These are phyloP conservation scores for Fraxinus latifolia DNA, from an alignment of 305 asterid species.

Conservation along the genomic window DNA sequence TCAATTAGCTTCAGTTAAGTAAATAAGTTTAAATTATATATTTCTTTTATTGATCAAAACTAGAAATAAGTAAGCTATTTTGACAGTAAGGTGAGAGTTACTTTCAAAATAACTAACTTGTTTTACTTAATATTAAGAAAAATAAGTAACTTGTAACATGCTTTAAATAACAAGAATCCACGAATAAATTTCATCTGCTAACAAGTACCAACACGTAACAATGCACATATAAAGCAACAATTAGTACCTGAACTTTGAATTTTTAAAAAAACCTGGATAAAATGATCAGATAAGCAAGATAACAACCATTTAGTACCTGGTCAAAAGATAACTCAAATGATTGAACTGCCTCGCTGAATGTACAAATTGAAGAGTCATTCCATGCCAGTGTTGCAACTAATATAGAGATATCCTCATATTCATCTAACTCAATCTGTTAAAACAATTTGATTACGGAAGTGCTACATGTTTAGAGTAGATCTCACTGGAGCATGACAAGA, in stretches of 20 bases:
- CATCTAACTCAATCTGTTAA: constrained; percentile 79
- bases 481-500: background rate
- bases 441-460: constrained; percentile 26
- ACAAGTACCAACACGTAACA: background rate
- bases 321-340: constrained; percentile 47
- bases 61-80: background rate
- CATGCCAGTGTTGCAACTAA: constrained; percentile 73
- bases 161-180: background rate
- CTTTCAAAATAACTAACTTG: background rate
- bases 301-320: constrained; percentile 57
- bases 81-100: background rate
- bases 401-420: constrained; percentile 62
- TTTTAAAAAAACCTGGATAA: background rate
- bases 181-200: background rate
- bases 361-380: constrained; percentile 59
- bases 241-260: constrained; percentile 5
- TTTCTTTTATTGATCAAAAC: background rate
- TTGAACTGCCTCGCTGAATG: constrained; percentile 57
- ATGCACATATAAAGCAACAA: background rate
- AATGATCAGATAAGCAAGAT: constrained; percentile 6
- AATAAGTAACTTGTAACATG: background rate
- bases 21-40: background rate
- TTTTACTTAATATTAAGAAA: background rate
- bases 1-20: constrained; percentile 9
- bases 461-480: constrained; percentile 15